Evolutionary conservation across 2,329 filamentous ascomycete species (phyloP).

Genomic region (Pseudogymnoascus sp.): DNA sequence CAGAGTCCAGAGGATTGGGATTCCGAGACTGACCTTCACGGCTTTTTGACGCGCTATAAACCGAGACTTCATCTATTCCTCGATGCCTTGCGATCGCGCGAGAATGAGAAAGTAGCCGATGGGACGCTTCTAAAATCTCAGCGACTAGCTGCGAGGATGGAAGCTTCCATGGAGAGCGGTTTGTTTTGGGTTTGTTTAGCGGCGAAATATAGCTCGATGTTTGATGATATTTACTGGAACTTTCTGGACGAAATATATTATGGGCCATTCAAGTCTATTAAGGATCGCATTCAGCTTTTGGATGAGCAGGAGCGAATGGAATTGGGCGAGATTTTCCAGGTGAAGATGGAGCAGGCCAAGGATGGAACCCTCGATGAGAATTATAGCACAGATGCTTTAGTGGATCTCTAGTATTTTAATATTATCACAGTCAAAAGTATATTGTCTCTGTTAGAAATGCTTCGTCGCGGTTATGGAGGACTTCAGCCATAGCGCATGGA

Average conservation of each 20-base stretch:
- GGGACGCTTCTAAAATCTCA: background rate
- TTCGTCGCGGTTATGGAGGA: too few species aligned
- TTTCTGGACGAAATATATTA: background rate
- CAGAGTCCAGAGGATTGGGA: slow-evolving; percentile 17
- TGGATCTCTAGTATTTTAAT: background rate
- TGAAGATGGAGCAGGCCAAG: background rate
- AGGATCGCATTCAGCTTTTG: background rate
- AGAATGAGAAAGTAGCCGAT: slow-evolving; percentile 10
- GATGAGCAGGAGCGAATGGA: background rate
- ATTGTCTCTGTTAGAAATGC: too few species aligned
- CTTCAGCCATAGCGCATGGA: too few species aligned
- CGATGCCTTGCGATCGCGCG: background rate
- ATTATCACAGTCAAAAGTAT: background rate
- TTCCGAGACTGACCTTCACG: background rate
- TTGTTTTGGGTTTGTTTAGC: slow-evolving; percentile 21
- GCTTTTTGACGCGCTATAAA: slow-evolving; percentile 7
- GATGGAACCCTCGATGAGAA: background rate
- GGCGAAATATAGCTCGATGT: slow-evolving; percentile 16
- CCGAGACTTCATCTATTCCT: slow-evolving; percentile 9
- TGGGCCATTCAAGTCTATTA: background rate
- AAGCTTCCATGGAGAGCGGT: slow-evolving; percentile 16
- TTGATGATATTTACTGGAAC: slow-evolving; percentile 18
- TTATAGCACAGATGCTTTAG: background rate
- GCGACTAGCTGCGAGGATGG: slow-evolving; percentile 17
- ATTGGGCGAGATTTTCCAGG: background rate